Conservation (phyloP, 352 stramenopile genomes). For the Phytopythium montanum region DNA sequence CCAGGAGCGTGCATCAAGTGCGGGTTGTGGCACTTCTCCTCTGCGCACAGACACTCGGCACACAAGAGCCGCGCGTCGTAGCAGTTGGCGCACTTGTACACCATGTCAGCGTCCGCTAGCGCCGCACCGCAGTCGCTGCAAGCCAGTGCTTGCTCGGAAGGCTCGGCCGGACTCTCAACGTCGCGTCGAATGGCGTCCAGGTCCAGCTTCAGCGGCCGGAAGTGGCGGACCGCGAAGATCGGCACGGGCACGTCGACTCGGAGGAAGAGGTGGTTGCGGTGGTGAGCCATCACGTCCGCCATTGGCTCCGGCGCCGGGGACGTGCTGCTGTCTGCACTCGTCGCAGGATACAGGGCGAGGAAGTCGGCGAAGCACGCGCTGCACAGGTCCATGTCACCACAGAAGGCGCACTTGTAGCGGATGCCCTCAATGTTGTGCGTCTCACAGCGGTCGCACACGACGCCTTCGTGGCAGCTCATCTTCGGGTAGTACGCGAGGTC, state of each 20-base stretch:
- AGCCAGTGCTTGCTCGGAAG: background rate
- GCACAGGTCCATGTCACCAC: constrained; percentile 48
- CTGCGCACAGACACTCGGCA: constrained; percentile 17
- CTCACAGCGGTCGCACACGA: constrained; percentile 33
- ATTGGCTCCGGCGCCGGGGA: background rate
- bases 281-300: constrained; percentile 27
- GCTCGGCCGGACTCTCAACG: background rate
- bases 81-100: constrained; percentile 39
- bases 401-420: constrained; percentile 56
- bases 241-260: constrained; percentile 57
- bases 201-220: constrained; percentile 19
- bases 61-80: constrained; percentile 31
- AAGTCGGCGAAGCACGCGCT: constrained; percentile 32
- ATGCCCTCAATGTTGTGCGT: constrained; percentile 31
- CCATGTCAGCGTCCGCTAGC: constrained; percentile 18
- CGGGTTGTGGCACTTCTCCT: constrained; percentile 19
- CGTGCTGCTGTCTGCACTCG: background rate
- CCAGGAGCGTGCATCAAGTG: constrained; percentile 23
- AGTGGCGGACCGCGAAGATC: constrained; percentile 55
- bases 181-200: constrained; percentile 11
- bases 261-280: constrained; percentile 58
- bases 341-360: background rate
- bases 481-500: constrained; percentile 39
- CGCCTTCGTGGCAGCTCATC: constrained; percentile 18
- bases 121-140: constrained; percentile 10